Conservation (phyloP, 2,329 filamentous ascomycete species). For the Apiospora aurea region DNA sequence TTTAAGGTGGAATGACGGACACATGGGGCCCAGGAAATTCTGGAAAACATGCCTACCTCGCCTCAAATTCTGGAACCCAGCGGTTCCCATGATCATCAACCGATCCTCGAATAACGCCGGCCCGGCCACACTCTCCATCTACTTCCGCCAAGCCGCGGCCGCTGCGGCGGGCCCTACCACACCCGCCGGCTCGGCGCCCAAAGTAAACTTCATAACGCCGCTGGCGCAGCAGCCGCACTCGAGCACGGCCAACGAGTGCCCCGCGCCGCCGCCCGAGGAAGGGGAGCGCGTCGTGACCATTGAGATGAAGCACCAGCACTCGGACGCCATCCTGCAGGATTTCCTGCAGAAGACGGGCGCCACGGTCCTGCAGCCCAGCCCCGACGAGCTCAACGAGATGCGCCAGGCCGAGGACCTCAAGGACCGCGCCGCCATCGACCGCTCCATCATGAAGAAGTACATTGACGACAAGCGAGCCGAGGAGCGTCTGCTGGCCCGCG, state of each 20-base stretch:
- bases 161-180: conserved; percentile 28
- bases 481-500: conserved; percentile 63
- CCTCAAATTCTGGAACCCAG: conserved; percentile 93
- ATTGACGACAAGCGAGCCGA: conserved; percentile 67
- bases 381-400: conserved; percentile 66
- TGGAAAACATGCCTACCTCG: conserved; percentile 83
- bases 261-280: conserved; percentile 55
- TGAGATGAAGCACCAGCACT: conserved; percentile 69
- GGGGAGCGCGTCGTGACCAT: conserved; percentile 61
- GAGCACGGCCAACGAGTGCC: conserved; percentile 55
- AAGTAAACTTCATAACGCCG: conserved; percentile 35
- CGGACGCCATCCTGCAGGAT: conserved; percentile 67
- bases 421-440: conserved; percentile 60
- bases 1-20: conserved; percentile 65
- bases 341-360: conserved; percentile 71
- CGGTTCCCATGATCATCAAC: conserved; percentile 81
- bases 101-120: conserved; percentile 65
- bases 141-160: conserved; percentile 56
- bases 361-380: conserved; percentile 59
- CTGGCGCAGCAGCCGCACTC: conserved; percentile 52
- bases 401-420: conserved; percentile 62
- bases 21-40: conserved; percentile 84
- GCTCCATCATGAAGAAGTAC: conserved; percentile 58
- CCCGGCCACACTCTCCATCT: conserved; percentile 69
- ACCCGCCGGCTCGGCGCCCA: conserved; percentile 26